Percentiles rank a stretch among this genome's conserved stretches.
These are phyloP conservation scores for Paramecium sonneborni DNA, from an alignment of 73 alveolate genomes.

Conservation along the genomic window DNA sequence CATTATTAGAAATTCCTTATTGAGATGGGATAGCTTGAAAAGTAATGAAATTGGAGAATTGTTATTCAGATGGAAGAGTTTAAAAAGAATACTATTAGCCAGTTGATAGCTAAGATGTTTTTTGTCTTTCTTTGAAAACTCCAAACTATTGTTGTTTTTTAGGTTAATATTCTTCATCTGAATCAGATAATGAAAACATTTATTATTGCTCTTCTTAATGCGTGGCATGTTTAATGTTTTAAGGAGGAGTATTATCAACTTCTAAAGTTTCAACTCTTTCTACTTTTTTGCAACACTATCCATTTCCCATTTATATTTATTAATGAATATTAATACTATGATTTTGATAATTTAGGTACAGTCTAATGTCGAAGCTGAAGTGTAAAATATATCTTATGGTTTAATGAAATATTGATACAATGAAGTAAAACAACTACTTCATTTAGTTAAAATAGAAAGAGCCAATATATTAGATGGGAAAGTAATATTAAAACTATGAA, in stretches of 20 bases:
- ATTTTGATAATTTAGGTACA: background rate
- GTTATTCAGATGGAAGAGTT: slow-evolving; percentile 29
- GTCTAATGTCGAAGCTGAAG: background rate
- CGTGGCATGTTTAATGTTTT: background rate
- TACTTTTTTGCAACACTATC: background rate
- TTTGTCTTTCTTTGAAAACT: background rate
- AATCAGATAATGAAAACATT: slow-evolving; percentile 34
- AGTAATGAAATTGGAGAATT: slow-evolving; percentile 42
- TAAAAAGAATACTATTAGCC: background rate
- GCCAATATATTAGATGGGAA: background rate
- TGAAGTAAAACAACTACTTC: background rate
- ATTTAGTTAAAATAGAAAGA: background rate
- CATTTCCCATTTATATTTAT: slow-evolving; percentile 37
- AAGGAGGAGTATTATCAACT: background rate
- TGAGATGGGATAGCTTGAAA: slow-evolving; percentile 44
- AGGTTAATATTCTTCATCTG: slow-evolving; percentile 17
- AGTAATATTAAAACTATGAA: background rate
- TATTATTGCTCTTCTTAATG: background rate
- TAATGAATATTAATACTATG: background rate
- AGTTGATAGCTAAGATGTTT: slow-evolving; percentile 18
- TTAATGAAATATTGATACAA: background rate
- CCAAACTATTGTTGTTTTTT: background rate
- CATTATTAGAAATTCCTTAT: background rate
- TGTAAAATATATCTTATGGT: background rate
- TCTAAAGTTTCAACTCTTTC: slow-evolving; percentile 21